Conservation (phyloP, 257 asterid species). For the Handroanthus guayacan region DNA sequence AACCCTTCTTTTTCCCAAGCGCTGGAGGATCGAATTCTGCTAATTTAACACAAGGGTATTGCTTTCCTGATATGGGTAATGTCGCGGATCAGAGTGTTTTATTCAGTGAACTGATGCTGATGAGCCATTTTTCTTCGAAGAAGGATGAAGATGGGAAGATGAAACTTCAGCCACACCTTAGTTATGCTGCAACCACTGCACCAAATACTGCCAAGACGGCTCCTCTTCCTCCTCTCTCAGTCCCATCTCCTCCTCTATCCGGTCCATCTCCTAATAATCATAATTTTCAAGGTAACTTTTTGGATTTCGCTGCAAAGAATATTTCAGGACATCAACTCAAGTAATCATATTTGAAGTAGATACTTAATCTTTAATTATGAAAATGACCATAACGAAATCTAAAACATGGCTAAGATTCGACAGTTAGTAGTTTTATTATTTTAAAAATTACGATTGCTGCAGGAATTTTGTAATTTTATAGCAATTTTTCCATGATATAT, state of each 20-base stretch:
- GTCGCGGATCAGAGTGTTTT: conserved; percentile 34
- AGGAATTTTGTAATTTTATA: too few species aligned
- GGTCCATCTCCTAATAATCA: conserved; percentile 15
- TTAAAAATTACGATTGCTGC: too few species aligned
- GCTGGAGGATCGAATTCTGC: conserved; percentile 31
- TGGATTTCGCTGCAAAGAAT: too few species aligned
- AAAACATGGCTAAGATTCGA: too few species aligned
- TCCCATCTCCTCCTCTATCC: too few species aligned
- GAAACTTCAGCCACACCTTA: conserved; percentile 47
- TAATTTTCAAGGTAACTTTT: conserved; percentile 45
- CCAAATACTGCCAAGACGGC: conserved; percentile 20
- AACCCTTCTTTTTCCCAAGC: conserved; percentile 57
- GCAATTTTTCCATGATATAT: too few species aligned
- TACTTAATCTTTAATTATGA: too few species aligned
- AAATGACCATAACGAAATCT: too few species aligned
- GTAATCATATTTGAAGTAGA: too few species aligned
- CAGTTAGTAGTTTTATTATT: too few species aligned
- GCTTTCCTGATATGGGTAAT: conserved; percentile 52
- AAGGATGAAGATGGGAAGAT: conserved; percentile 57
- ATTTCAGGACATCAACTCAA: too few species aligned
- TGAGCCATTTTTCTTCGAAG: conserved; percentile 50
- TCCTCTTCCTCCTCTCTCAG: conserved; percentile 36
- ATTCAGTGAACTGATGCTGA: conserved; percentile 61
- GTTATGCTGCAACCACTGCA: conserved; percentile 36
- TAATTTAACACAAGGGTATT: conserved; percentile 53